These are phyloP conservation scores for Macrotyloma uniflorum DNA, from an alignment of 306 rosid genomes.

Conservation along the genomic window DNA sequence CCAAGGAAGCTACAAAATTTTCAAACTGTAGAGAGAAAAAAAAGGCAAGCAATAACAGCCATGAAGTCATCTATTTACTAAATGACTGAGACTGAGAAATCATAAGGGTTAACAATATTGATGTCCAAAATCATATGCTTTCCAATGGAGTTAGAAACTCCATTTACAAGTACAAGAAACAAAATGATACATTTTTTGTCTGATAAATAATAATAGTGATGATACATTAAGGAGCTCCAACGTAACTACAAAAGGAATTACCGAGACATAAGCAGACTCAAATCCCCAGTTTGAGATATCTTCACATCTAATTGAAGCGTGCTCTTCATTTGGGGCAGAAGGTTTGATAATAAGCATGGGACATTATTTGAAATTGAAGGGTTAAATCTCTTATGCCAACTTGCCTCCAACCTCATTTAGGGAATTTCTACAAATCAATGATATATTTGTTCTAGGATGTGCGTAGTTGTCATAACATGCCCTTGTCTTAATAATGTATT, in stretches of 20 bases:
- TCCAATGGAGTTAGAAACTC: background rate
- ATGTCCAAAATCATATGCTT: slow-evolving; percentile 28
- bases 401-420: background rate
- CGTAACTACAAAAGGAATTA: slow-evolving; percentile 2
- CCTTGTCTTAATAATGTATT: background rate
- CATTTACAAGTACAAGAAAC: background rate
- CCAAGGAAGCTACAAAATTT: slow-evolving; percentile 56
- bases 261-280: background rate
- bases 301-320: background rate
- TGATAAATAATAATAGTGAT: slow-evolving; percentile 1
- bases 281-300: slow-evolving; percentile 19
- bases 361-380: background rate
- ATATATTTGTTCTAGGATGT: background rate
- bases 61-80: slow-evolving; percentile 38
- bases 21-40: slow-evolving; percentile 44
- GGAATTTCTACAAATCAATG: background rate
- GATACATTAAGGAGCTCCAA: background rate
- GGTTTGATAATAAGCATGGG: background rate
- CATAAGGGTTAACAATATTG: slow-evolving; percentile 14
- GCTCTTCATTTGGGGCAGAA: background rate
- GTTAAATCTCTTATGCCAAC: background rate
- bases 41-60: slow-evolving; percentile 46
- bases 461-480: background rate
- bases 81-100: slow-evolving; percentile 39
- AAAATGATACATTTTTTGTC: background rate